phyloP scores from a whole-genome alignment of 1,284 basidiomycete species.

The Ustilago curta region DNA sequence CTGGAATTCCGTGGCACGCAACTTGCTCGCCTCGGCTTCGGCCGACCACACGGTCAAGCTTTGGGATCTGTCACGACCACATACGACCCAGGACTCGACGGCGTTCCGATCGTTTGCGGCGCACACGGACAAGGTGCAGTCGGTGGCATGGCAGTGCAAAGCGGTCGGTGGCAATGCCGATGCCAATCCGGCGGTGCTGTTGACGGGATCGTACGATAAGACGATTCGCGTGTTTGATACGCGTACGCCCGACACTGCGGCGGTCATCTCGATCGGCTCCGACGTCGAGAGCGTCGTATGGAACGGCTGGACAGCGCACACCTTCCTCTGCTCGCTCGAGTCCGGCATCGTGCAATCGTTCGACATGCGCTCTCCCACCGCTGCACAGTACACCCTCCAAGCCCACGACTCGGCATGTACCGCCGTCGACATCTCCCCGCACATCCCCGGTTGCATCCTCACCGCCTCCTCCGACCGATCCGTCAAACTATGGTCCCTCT shows the following conservation, averaged over 20 bases:
- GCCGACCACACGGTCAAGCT: conserved; percentile 96
- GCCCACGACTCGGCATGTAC: conserved; percentile 97
- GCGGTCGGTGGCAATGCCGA: conserved; percentile 64
- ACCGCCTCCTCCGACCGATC: conserved; percentile 92
- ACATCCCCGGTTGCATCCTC: conserved; percentile 88
- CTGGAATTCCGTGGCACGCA: conserved; percentile 90
- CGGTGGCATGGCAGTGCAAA: conserved; percentile 87
- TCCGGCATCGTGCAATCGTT: conserved; percentile 76
- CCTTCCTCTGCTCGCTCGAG: conserved; percentile 81
- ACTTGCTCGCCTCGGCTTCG: conserved; percentile 89
- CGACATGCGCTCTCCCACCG: conserved; percentile 81
- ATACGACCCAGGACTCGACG: conserved; percentile 72
- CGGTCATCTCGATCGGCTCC: conserved; percentile 82
- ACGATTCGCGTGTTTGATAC: conserved; percentile 94
- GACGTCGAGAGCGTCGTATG: conserved; percentile 94
- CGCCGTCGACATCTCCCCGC: conserved; percentile 88
- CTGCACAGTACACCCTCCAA: conserved; percentile 83
- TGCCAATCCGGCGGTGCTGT: conserved; percentile 80
- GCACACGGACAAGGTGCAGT: conserved; percentile 97
- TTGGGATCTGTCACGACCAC: conserved; percentile 85
- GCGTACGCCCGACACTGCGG: conserved; percentile 80
- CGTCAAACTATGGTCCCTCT: conserved; percentile 85
- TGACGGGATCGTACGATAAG: conserved; percentile 93
- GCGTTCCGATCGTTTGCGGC: conserved; percentile 83
- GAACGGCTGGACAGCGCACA: conserved; percentile 91